phyloP scores from a whole-genome alignment of 2,329 filamentous ascomycete species.

The Blastomyces emzantsi region DNA sequence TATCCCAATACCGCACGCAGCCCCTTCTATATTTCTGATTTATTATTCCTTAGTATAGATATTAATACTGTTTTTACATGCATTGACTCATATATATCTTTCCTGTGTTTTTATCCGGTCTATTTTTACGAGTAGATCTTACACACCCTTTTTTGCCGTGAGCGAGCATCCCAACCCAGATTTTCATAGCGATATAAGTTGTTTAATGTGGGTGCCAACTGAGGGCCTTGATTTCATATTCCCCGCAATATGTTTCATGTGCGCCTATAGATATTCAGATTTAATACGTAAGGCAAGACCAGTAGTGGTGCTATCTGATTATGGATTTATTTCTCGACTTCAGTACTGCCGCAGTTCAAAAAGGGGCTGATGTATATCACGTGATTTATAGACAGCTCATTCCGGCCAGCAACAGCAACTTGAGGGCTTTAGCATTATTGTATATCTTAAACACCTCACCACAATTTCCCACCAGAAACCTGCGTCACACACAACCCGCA shows the following conservation, averaged over 20 bases:
- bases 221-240: not conserved
- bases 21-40: not conserved
- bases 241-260: not conserved
- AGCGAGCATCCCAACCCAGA: too few species aligned
- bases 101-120: not conserved
- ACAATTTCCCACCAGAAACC: not conserved
- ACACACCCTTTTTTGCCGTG: too few species aligned
- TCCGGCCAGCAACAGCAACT: not conserved
- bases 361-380: not conserved
- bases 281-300: not conserved
- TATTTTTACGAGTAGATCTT: not conserved
- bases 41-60: not conserved
- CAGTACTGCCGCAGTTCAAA: not conserved
- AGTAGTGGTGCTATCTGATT: not conserved
- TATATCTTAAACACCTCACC: not conserved
- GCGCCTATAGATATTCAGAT: not conserved
- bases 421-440: not conserved
- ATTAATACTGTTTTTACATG: not conserved
- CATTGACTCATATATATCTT: not conserved
- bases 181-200: not conserved
- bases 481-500: not conserved
- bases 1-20: not conserved
- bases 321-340: not conserved
- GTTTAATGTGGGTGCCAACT: not conserved
- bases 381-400: constrained; percentile 4